Evolutionary conservation across 148 eudicot species (phyloP), one percentile per base, ranked within the genome.

Genomic region (Persicaria maculosa): DNA sequence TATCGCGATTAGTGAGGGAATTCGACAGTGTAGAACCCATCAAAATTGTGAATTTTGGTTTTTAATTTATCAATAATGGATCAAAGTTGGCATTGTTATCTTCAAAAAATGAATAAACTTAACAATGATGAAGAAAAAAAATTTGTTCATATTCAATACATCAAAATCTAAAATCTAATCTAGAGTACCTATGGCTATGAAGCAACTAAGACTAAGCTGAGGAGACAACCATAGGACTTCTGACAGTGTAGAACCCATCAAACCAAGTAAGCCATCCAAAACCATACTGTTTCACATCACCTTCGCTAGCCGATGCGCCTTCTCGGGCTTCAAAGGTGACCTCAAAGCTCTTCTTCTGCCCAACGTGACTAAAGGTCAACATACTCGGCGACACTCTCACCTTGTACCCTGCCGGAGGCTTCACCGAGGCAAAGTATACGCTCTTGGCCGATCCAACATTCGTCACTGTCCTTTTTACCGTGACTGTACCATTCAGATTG

Each of bases 221-320:
- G 9, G 86, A 80, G 7, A 90, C 88, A 48, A 81, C 96, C 64
- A 90, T 78, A 40, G 97, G 97, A 68, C 97, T 91, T 57, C 87
- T 81, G 20, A 91, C 97, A 44, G 71, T 75, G 69, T 91, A 91
- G 45, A 82, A 9, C 44, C 95, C 89, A 77, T 90, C 97, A 54
- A 25, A 77, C 97, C 93, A 92, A 52, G 83, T 75, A 25, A 71
- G 68, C 93, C 89, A 87, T 50, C 97, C 97, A 77, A 90, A 92
- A 9, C 77, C 77, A 64, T 86, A 84, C 81, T 64, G 72, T 1
- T 50, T 4, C 19, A 7, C 7, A 6, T 80, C 79, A 6, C 5
- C 40, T 15, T 81, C 73, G 16, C 75, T 59, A 59, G 4, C 43
- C 25, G 40, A 36, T 5, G 15, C 14, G 40, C 22, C 40, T 6